phyloP scores from a whole-genome alignment of 305 asterid genomes.

The Fraxinus latifolia region DNA sequence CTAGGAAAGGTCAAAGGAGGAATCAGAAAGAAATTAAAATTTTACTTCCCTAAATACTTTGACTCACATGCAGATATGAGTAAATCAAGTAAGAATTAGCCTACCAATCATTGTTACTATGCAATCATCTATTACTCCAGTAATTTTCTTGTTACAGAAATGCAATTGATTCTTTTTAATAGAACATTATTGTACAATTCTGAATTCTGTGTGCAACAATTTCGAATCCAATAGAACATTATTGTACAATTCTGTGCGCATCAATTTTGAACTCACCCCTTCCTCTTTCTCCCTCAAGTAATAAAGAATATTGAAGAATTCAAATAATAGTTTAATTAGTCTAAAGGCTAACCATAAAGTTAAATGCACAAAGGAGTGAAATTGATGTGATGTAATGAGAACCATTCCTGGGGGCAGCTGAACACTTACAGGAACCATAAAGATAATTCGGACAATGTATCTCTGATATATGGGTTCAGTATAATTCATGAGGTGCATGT shows the following conservation, averaged over 20 bases:
- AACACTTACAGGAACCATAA: constrained; percentile 96
- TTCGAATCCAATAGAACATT: neutral
- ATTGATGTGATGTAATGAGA: neutral
- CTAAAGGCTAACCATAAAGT: neutral
- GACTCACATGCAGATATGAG: neutral
- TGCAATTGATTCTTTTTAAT: neutral
- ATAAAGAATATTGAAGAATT: neutral
- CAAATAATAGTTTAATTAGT: neutral
- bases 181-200: neutral
- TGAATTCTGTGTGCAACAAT: too few species aligned
- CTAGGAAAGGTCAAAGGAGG: neutral
- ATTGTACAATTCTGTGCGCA: neutral
- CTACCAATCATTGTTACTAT: neutral
- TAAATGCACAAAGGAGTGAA: neutral
- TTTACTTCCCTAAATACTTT: neutral
- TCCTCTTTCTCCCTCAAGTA: neutral
- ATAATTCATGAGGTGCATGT: constrained; percentile 83
- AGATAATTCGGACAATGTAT: constrained; percentile 92
- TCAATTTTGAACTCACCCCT: neutral
- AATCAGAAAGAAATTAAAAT: neutral
- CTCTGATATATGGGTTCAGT: constrained; percentile 94
- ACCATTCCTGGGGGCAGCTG: neutral
- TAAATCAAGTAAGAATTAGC: neutral
- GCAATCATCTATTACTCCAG: too few species aligned
- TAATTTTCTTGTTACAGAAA: neutral